These are phyloP conservation scores for Ettlia oleoabundans DNA, from an alignment of 139 green algal genomes.

Conservation along the genomic window DNA sequence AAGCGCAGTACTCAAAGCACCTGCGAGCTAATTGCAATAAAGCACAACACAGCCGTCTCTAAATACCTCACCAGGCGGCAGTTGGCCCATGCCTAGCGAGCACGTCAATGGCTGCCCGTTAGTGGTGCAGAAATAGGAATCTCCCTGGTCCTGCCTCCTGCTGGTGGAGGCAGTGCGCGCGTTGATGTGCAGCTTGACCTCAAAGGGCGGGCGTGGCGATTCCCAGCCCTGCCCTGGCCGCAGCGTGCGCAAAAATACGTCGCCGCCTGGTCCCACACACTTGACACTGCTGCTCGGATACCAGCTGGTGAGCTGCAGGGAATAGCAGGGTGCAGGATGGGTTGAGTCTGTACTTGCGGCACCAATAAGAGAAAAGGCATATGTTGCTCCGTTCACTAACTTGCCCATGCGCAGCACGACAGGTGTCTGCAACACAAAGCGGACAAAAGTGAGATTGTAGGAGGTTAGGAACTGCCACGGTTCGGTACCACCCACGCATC, in stretches of 20 bases:
- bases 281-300: conserved; percentile 2
- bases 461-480: no score
- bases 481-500: not conserved
- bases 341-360: no score
- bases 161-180: not conserved
- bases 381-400: no score
- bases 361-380: no score
- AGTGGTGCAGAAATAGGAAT: conserved; percentile 1
- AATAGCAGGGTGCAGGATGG: not conserved
- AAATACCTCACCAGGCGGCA: conserved; percentile 34
- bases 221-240: conserved; percentile 74
- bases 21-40: not conserved
- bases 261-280: conserved; percentile 14
- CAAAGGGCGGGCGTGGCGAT: conserved; percentile 74
- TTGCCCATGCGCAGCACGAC: no score
- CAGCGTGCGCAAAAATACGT: conserved; percentile 63
- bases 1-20: not conserved
- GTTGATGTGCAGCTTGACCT: conserved; percentile 54
- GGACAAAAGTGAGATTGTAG: no score
- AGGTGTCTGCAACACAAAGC: no score
- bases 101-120: conserved; percentile 2
- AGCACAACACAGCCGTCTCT: no score
- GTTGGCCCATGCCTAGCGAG: conserved; percentile 24
- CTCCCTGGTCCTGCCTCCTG: not conserved
- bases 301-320: conserved; percentile 34